A percentile compares a stretch with the other conserved stretches of the same genome.
Evolutionary conservation across 2,329 filamentous ascomycete species (phyloP).

Genomic region (Aspergillus arachidicola): DNA sequence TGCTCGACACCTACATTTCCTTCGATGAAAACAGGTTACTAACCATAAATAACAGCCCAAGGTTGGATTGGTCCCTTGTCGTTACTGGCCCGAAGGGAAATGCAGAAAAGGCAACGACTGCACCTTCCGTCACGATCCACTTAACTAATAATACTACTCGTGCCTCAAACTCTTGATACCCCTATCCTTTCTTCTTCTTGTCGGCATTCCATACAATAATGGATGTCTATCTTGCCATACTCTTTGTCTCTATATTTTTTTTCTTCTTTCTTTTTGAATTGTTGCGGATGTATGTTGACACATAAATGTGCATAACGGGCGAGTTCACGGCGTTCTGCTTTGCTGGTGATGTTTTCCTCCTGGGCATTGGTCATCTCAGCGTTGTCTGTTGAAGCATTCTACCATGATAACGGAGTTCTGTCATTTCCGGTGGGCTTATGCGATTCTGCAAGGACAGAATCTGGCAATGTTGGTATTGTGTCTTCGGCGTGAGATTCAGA

Average conservation of each 20-base stretch:
- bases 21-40: conserved; percentile 9
- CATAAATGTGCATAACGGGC: conserved; percentile 7
- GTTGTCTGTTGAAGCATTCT: conserved; percentile 12
- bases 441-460: background rate
- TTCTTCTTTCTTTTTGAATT: background rate
- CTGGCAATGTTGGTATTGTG: background rate
- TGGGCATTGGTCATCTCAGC: conserved; percentile 12
- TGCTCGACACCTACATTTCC: background rate
- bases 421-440: conserved; percentile 4
- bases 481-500: background rate
- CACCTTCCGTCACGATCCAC: conserved; percentile 52
- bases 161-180: conserved; percentile 20
- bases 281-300: conserved; percentile 6
- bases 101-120: conserved; percentile 57
- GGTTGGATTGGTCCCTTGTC: conserved; percentile 51
- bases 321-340: conserved; percentile 13
- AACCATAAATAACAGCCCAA: conserved; percentile 37
- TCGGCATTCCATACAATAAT: conserved; percentile 8
- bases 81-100: conserved; percentile 57
- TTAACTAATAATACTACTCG: conserved; percentile 12
- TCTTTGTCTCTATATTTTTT: conserved; percentile 2
- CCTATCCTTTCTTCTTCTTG: conserved; percentile 9
- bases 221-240: conserved; percentile 8
- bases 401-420: conserved; percentile 12
- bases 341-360: conserved; percentile 1